These are phyloP conservation scores for Blastobotrys attinorum DNA, from an alignment of 805 yeast species.

Conservation along the genomic window DNA sequence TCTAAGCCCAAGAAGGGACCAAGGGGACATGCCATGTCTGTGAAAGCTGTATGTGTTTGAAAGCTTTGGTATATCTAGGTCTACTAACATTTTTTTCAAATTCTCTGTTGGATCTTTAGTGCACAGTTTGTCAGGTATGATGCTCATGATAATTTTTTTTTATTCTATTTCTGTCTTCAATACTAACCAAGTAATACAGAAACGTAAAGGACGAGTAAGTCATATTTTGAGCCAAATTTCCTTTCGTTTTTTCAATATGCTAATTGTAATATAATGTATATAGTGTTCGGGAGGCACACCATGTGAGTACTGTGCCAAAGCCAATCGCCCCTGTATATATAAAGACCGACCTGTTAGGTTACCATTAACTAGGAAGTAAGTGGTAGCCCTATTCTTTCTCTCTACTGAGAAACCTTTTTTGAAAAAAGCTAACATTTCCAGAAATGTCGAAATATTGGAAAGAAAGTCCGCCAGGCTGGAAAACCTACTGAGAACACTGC, in stretches of 20 bases:
- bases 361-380: constrained; percentile 7
- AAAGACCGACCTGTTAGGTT: constrained; percentile 10
- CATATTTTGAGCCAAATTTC: neutral
- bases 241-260: too few species aligned
- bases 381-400: neutral
- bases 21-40: too few species aligned
- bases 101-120: too few species aligned
- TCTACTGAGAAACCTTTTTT: neutral
- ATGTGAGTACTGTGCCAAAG: constrained; percentile 6
- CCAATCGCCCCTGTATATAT: constrained; percentile 10
- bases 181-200: neutral
- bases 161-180: neutral
- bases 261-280: neutral
- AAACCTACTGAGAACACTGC: constrained; percentile 31
- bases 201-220: constrained; percentile 3
- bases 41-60: too few species aligned
- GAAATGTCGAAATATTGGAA: constrained; percentile 42
- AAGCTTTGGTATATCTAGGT: too few species aligned
- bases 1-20: too few species aligned
- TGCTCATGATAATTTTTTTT: neutral
- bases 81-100: too few species aligned
- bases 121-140: constrained; percentile 4
- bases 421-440: neutral
- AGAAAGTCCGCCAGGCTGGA: constrained; percentile 40
- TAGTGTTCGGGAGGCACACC: constrained; percentile 9